Evolutionary conservation across 2,329 filamentous ascomycete genomes (phyloP), one percentile per base, ranked within the genome.

Genomic region (Curvularia sp.): DNA sequence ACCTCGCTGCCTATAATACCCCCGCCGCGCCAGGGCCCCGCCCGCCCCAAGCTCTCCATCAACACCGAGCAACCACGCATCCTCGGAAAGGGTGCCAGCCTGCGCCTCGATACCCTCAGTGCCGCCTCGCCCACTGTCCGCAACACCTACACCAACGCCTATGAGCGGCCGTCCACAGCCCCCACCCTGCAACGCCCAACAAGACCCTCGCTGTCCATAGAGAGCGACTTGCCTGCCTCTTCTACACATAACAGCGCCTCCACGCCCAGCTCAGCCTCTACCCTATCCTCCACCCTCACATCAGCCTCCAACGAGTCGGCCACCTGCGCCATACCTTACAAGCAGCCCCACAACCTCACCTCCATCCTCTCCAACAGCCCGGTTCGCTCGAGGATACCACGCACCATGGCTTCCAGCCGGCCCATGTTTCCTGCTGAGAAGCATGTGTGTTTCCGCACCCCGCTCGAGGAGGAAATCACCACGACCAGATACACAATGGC

Each of bases 131-230:
- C 86, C 10, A 88, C 86, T 1, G 77, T 82, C 41, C 80, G 83
- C 66, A 88, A 88, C 73, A 88, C 86, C 50, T 86, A 87, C 69
- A 82, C 78, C 66, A 88, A 88, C 74, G 82, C 84, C 49, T 86
- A 86, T 65, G 81, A 85, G 53, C 74, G 79, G 52, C 73, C 77
- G 19, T 68, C 74, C 13, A 57, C 72, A 41, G 55, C 65, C 32
- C 57, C 70, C 39, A 52, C 69, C 45, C 51, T 30, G 53, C 72
- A 61, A 62, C 68, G 68, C 52, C 71, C 71, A 30, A 53, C 63
- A n/a, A 67, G 71, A 51, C 71, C 73, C 38, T 70, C 65, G 36
- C 66, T 77, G 39, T 72, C 70, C 36, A 75, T 77, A 39, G 67
- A 72, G 69, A 77, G 64, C 67, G 71, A 66, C 61, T 57, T 66